These are phyloP conservation scores for Rutstroemia sydowiana DNA, from an alignment of 2,329 filamentous ascomycete species.

Conservation along the genomic window DNA sequence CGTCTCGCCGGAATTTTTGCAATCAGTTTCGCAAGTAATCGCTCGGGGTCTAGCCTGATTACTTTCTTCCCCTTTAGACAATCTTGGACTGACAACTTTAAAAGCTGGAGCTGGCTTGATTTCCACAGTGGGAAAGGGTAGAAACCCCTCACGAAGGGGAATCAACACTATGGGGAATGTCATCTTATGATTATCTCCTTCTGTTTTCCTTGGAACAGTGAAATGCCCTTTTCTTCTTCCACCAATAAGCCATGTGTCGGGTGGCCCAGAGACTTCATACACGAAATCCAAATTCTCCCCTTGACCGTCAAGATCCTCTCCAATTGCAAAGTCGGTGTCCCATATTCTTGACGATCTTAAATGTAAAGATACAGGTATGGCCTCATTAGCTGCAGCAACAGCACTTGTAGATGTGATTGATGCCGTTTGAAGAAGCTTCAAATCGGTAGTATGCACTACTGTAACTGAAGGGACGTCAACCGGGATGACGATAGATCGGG, in stretches of 20 bases:
- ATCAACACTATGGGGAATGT: conserved; percentile 67
- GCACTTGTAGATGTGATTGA: conserved; percentile 30
- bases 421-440: conserved; percentile 42
- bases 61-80: conserved; percentile 16
- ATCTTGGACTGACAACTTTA: conserved; percentile 17
- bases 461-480: conserved; percentile 82
- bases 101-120: conserved; percentile 53
- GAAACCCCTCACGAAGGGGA: conserved; percentile 68
- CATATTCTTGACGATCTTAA: conserved; percentile 57
- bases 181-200: conserved; percentile 36
- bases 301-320: conserved; percentile 11
- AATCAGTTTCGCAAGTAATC: conserved; percentile 69
- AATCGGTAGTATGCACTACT: conserved; percentile 72
- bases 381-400: conserved; percentile 53
- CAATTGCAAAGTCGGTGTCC: conserved; percentile 45
- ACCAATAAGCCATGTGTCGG: conserved; percentile 78
- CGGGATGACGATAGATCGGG: conserved; percentile 69
- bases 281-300: conserved; percentile 59
- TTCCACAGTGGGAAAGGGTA: conserved; percentile 73
- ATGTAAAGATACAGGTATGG: conserved; percentile 54
- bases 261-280: conserved; percentile 70
- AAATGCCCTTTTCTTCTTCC: conserved; percentile 77
- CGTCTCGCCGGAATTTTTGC: conserved; percentile 68
- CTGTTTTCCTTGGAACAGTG: conserved; percentile 43
- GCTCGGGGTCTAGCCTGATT: conserved; percentile 17